Conservation (phyloP, 2,329 filamentous ascomycete genomes). For the Fusarium subtropicale region DNA sequence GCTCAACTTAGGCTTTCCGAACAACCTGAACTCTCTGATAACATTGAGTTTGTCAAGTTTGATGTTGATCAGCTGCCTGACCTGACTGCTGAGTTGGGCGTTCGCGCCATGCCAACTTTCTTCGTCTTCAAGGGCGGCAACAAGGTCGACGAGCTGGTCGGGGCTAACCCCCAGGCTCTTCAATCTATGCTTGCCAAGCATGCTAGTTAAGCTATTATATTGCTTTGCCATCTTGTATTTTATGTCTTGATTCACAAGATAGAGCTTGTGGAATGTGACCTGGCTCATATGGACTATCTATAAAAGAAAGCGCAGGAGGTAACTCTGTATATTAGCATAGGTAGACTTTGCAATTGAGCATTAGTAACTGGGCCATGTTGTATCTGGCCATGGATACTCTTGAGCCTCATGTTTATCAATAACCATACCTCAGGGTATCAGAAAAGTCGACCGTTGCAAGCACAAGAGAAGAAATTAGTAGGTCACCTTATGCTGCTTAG, state of each 20-base stretch:
- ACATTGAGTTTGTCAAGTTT: constrained; percentile 84
- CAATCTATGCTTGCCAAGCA: constrained; percentile 36
- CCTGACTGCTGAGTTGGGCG: constrained; percentile 79
- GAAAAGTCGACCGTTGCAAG: too few relatives aligned
- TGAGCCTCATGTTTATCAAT: not conserved
- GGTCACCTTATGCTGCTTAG: too few relatives aligned
- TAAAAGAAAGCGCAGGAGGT: not conserved
- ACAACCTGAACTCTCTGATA: constrained; percentile 63
- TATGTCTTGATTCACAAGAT: too few relatives aligned
- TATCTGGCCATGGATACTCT: not conserved
- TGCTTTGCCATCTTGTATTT: not conserved
- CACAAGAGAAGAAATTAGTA: too few relatives aligned
- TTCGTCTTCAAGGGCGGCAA: constrained; percentile 83
- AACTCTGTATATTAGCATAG: constrained; percentile 26
- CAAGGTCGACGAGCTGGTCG: constrained; percentile 78
- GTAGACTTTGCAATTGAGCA: constrained; percentile 2
- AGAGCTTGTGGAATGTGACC: not conserved
- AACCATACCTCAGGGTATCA: not conserved
- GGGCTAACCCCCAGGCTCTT: constrained; percentile 74
- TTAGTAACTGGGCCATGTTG: not conserved
- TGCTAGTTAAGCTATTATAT: constrained; percentile 9
- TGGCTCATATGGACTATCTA: not conserved
- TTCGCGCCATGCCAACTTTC: constrained; percentile 96
- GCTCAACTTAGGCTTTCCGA: constrained; percentile 41
- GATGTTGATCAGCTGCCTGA: constrained; percentile 87